phyloP scores from a whole-genome alignment of 768 basidiomycete genomes.

The Mycena albidolilacea region DNA sequence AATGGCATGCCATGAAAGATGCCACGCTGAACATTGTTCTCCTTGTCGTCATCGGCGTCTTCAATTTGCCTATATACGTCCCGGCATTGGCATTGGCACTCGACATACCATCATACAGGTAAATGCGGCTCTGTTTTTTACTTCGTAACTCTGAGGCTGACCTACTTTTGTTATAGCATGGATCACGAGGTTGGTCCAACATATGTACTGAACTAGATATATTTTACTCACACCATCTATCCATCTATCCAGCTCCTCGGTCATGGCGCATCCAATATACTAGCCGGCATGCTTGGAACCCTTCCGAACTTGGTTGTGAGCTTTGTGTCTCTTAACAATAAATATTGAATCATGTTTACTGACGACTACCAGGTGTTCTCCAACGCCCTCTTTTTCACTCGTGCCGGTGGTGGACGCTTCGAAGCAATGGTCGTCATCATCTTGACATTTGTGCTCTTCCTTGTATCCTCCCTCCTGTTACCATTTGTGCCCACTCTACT shows the following conservation, averaged over 20 bases:
- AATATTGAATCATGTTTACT: conserved; percentile 6
- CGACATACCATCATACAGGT: conserved; percentile 4
- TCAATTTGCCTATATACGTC: conserved; percentile 8
- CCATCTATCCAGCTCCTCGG: conserved; percentile 4
- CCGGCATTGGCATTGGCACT: conserved; percentile 7
- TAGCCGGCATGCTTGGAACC: conserved; percentile 7
- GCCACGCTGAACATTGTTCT: conserved; percentile 7
- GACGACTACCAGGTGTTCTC: conserved; percentile 5
- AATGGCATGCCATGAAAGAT: conserved; percentile 8
- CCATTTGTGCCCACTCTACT: conserved; percentile 6
- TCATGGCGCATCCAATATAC: conserved; percentile 8
- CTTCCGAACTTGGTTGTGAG: conserved; percentile 7
- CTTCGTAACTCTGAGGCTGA: conserved; percentile 6
- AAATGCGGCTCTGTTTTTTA: conserved; percentile 4
- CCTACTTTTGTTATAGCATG: conserved; percentile 8
- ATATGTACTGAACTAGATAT: conserved; percentile 5
- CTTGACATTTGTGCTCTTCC: conserved; percentile 8
- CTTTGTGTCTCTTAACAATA: conserved; percentile 6
- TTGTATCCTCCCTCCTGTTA: conserved; percentile 6
- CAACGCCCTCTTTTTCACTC: conserved; percentile 7
- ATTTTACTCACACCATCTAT: conserved; percentile 4
- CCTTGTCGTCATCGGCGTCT: conserved; percentile 5
- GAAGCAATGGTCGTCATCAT: conserved; percentile 8
- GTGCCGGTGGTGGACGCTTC: conserved; percentile 7
- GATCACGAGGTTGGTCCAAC: conserved; percentile 7